Evolutionary conservation across 2,329 filamentous ascomycete genomes (phyloP).

Genomic region (Diaporthe velutina): DNA sequence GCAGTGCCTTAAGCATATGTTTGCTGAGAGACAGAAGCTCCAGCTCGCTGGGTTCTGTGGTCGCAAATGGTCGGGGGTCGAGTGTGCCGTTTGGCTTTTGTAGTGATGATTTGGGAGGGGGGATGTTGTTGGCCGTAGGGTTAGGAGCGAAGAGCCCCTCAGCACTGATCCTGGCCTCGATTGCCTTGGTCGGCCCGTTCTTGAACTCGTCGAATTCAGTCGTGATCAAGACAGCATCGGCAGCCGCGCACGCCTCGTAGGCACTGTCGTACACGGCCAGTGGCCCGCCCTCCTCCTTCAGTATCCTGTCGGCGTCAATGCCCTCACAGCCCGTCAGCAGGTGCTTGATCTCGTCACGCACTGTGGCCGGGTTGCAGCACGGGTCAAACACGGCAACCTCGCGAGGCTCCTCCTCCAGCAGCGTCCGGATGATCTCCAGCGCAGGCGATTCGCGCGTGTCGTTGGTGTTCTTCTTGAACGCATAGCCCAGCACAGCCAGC

Average conservation of each 20-base stretch:
- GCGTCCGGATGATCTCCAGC: slow-evolving; percentile 74
- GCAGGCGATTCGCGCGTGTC: slow-evolving; percentile 81
- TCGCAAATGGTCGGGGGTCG: slow-evolving; percentile 62
- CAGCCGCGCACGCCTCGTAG: slow-evolving; percentile 62
- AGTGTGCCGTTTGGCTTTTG: slow-evolving; percentile 49
- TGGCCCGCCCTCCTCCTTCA: slow-evolving; percentile 55
- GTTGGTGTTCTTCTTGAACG: slow-evolving; percentile 84
- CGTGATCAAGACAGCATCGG: slow-evolving; percentile 66
- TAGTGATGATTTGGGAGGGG: background rate
- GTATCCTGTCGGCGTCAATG: slow-evolving; percentile 41
- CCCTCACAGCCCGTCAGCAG: slow-evolving; percentile 50
- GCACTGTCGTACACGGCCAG: slow-evolving; percentile 62
- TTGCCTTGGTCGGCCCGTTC: slow-evolving; percentile 34
- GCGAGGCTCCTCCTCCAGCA: slow-evolving; percentile 73
- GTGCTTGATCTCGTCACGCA: slow-evolving; percentile 63
- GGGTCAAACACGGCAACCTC: slow-evolving; percentile 80
- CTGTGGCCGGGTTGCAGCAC: slow-evolving; percentile 65
- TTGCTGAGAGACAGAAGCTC: slow-evolving; percentile 63
- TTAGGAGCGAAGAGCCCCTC: slow-evolving; percentile 17
- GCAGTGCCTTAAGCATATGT: slow-evolving; percentile 53
- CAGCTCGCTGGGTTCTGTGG: slow-evolving; percentile 53
- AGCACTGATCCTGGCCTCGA: background rate
- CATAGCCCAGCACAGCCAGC: slow-evolving; percentile 79
- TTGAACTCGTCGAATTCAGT: slow-evolving; percentile 69
- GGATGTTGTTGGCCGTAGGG: background rate